Evolutionary conservation across 2,329 filamentous ascomycete species (phyloP).

Genomic region (Massarina eburnea): DNA sequence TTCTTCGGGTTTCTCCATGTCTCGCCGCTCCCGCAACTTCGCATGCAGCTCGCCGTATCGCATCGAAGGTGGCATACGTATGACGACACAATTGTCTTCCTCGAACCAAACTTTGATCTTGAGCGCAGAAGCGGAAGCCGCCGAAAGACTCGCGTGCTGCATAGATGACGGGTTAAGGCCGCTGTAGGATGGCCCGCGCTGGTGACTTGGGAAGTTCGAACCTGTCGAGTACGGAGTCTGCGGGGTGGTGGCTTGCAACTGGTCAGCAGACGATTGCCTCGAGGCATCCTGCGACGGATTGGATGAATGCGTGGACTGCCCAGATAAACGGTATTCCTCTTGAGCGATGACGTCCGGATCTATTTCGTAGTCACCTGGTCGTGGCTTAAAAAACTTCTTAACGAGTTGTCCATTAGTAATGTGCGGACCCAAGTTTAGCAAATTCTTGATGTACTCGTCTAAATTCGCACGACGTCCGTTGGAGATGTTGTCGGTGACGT

Average conservation of each 20-base stretch:
- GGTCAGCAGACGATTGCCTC: conserved; percentile 44
- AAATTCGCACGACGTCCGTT: conserved; percentile 90
- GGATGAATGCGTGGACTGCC: conserved; percentile 47
- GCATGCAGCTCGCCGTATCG: conserved; percentile 75
- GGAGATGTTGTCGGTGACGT: conserved; percentile 96
- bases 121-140: conserved; percentile 49
- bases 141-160: conserved; percentile 38
- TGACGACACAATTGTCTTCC: conserved; percentile 80
- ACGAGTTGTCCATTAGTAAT: conserved; percentile 84
- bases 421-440: conserved; percentile 79
- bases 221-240: conserved; percentile 39
- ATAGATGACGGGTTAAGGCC: conserved; percentile 39
- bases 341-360: conserved; percentile 64
- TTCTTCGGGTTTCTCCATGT: conserved; percentile 57
- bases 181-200: conserved; percentile 42
- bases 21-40: conserved; percentile 82
- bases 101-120: conserved; percentile 97
- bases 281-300: conserved; percentile 39
- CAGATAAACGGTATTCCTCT: conserved; percentile 75
- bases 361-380: conserved; percentile 91
- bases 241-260: conserved; percentile 39
- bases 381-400: conserved; percentile 85
- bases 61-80: conserved; percentile 82
- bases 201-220: conserved; percentile 45
- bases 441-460: conserved; percentile 92